A percentile compares a stretch with the other conserved stretches of the same genome.
These are phyloP conservation scores for Podospora pseudopauciseta DNA, from an alignment of 495 filamentous ascomycete species.

Conservation along the genomic window DNA sequence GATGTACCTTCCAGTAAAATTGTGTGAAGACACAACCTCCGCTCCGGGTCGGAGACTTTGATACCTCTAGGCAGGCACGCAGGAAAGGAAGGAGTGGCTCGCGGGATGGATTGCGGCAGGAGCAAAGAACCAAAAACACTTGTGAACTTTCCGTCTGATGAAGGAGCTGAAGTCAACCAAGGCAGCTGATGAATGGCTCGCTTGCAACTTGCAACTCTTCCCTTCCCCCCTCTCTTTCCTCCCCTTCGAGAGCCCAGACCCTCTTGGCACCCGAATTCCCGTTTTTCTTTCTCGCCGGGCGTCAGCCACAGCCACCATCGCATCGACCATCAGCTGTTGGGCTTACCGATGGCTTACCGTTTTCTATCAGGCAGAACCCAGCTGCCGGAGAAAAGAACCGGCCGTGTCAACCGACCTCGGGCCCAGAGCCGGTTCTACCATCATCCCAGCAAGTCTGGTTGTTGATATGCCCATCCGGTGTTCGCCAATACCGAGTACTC, in stretches of 20 bases:
- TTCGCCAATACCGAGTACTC: background rate
- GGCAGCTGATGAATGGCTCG: no score
- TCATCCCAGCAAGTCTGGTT: background rate
- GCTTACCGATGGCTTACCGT: background rate
- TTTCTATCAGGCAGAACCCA: background rate
- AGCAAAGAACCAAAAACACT: background rate
- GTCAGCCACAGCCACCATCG: background rate
- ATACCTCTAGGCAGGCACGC: no score
- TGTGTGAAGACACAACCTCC: no score
- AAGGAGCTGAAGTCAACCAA: background rate
- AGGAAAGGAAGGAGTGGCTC: background rate
- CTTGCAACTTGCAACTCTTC: no score
- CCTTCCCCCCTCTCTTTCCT: no score
- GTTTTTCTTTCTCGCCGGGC: background rate
- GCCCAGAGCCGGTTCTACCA: background rate
- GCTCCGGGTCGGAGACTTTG: background rate
- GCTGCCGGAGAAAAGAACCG: background rate
- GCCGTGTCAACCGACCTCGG: background rate
- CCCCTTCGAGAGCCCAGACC: conserved; percentile 7
- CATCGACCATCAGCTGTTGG: no score
- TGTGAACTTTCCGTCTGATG: background rate
- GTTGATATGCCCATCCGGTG: background rate
- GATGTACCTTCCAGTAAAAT: background rate
- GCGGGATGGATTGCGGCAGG: background rate
- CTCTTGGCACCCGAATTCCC: conserved; percentile 13